A percentile compares a stretch with the other conserved stretches of the same genome.
Conservation (phyloP, 345 rosid species). For the Gossypium longicalyx region DNA sequence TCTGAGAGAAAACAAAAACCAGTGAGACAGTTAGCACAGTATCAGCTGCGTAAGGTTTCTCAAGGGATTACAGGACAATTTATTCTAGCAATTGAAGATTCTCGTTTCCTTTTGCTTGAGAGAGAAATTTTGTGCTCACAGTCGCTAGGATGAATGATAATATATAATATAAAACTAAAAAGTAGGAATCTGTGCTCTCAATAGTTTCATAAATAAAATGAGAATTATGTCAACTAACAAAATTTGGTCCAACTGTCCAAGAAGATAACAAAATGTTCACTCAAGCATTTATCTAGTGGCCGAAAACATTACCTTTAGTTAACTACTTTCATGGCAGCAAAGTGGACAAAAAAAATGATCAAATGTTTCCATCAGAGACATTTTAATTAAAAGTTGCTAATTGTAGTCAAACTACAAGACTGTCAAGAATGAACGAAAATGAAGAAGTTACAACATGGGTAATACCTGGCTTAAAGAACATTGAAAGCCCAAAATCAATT, state of each 20-base stretch:
- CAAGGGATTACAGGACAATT: not conserved
- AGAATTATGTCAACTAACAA: not conserved
- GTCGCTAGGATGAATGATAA: not conserved
- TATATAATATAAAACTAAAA: not conserved
- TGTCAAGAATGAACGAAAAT: not conserved
- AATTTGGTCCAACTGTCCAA: not conserved
- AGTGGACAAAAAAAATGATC: not conserved
- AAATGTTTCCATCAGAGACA: not conserved
- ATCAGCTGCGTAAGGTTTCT: not conserved
- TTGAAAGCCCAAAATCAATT: slow-evolving; percentile 90
- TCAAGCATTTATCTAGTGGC: not conserved
- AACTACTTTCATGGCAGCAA: not conserved
- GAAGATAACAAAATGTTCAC: not conserved
- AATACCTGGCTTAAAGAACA: slow-evolving; percentile 87
- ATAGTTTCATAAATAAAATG: not conserved
- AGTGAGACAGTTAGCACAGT: not conserved
- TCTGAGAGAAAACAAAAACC: not conserved
- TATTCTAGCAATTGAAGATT: slow-evolving; percentile 1
- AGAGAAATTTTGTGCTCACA: not conserved
- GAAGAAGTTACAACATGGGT: not conserved
- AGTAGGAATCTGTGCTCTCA: not conserved
- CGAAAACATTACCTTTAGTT: not conserved
- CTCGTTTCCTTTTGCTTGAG: not conserved
- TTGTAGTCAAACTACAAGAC: not conserved
- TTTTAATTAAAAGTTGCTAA: not conserved